Evolutionary conservation across 179 eudicot genomes (phyloP).

Genomic region (Silene noctiflora): DNA sequence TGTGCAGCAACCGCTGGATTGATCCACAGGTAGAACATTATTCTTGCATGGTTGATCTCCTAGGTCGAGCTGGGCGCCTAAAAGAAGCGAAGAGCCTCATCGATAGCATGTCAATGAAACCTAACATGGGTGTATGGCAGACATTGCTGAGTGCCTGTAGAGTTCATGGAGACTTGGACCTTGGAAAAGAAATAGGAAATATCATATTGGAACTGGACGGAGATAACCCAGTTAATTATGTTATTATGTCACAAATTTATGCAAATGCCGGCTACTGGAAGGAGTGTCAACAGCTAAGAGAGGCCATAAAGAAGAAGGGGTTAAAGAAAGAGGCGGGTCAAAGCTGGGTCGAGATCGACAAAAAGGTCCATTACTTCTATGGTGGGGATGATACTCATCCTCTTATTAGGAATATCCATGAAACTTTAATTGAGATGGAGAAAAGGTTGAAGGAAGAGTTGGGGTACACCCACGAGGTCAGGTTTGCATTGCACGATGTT

Average conservation of each 20-base stretch:
- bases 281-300: conserved; percentile 41
- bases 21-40: conserved; percentile 44
- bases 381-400: conserved; percentile 75
- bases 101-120: conserved; percentile 45
- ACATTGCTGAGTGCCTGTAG: conserved; percentile 47
- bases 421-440: conserved; percentile 50
- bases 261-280: conserved; percentile 50
- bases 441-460: conserved; percentile 61
- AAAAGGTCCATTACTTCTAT: conserved; percentile 61
- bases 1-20: conserved; percentile 33
- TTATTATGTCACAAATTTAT: conserved; percentile 41
- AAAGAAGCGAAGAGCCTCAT: conserved; percentile 42
- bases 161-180: conserved; percentile 43
- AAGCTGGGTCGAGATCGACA: conserved; percentile 55
- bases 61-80: conserved; percentile 51
- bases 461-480: conserved; percentile 57
- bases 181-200: conserved; percentile 43
- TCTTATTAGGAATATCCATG: conserved; percentile 43
- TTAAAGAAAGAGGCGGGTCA: conserved; percentile 46
- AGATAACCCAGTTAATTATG: conserved; percentile 42
- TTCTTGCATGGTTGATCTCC: conserved; percentile 54
- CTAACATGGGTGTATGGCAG: conserved; percentile 48
- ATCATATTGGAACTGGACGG: conserved; percentile 35
- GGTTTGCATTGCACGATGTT: conserved; percentile 63
- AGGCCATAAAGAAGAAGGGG: conserved; percentile 33